A percentile compares a stretch with the other conserved stretches of the same genome.
These are phyloP conservation scores for Wickerhamiella brachini DNA, from an alignment of 805 yeast genomes.

Conservation along the genomic window DNA sequence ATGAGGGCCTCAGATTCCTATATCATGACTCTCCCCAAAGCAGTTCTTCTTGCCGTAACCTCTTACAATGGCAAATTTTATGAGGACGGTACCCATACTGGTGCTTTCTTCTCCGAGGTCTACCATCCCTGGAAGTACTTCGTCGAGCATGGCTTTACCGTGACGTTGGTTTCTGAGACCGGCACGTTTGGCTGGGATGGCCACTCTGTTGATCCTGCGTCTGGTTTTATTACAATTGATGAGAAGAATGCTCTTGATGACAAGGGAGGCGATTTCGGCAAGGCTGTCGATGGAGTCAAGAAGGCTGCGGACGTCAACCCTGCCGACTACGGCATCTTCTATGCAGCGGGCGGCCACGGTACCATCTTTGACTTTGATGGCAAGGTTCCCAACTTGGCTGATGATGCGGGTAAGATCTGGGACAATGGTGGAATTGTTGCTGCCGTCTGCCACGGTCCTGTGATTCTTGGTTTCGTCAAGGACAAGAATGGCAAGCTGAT, in stretches of 20 bases:
- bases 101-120: constrained; percentile 45
- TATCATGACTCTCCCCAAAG: constrained; percentile 7
- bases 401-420: constrained; percentile 34
- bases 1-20: neutral
- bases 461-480: constrained; percentile 36
- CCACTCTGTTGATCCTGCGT: constrained; percentile 33
- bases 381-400: constrained; percentile 33
- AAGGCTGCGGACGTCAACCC: constrained; percentile 37
- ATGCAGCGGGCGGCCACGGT: constrained; percentile 58
- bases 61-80: constrained; percentile 30
- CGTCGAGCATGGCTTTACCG: constrained; percentile 35
- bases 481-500: constrained; percentile 32
- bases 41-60: constrained; percentile 15
- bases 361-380: constrained; percentile 42
- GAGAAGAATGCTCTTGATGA: constrained; percentile 32
- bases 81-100: constrained; percentile 46
- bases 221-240: constrained; percentile 27
- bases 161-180: constrained; percentile 44
- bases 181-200: constrained; percentile 47
- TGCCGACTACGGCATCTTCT: constrained; percentile 38
- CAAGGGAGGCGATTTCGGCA: constrained; percentile 27
- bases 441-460: constrained; percentile 63
- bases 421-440: constrained; percentile 40
- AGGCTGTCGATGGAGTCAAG: constrained; percentile 29
- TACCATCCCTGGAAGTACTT: constrained; percentile 43